Evolutionary conservation across 202 grass and related monocot genomes (phyloP).

Genomic region (Panicum virgatum): DNA sequence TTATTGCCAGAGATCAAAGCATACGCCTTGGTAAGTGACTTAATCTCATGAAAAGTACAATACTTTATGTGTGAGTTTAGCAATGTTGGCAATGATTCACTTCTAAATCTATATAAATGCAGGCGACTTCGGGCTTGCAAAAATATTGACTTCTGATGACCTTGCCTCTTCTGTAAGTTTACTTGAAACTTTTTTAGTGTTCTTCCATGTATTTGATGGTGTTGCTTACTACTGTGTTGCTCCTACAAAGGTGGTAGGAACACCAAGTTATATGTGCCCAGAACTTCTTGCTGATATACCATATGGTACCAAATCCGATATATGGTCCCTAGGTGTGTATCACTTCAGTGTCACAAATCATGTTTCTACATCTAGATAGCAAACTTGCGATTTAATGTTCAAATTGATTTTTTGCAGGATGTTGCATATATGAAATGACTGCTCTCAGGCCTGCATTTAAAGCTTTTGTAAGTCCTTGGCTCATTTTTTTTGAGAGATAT

Average conservation of each 20-base stretch:
- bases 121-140: slow-evolving; percentile 98
- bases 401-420: slow-evolving; percentile 62
- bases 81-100: slow-evolving; percentile 16
- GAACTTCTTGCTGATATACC: slow-evolving; percentile 98
- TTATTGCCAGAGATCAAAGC: slow-evolving; percentile 88
- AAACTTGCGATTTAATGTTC: slow-evolving; percentile 5
- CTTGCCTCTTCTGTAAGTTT: slow-evolving; percentile 89
- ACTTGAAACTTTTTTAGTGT: not conserved
- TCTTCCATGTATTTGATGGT: slow-evolving; percentile 16
- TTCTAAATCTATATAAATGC: slow-evolving; percentile 32
- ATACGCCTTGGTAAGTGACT: slow-evolving; percentile 77
- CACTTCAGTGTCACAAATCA: slow-evolving; percentile 17
- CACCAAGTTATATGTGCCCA: slow-evolving; percentile 97
- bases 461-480: slow-evolving; percentile 80
- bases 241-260: slow-evolving; percentile 77
- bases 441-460: slow-evolving; percentile 87
- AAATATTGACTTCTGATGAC: slow-evolving; percentile 94
- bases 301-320: slow-evolving; percentile 93
- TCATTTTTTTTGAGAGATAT: not conserved
- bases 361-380: slow-evolving; percentile 4
- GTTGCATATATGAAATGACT: slow-evolving; percentile 97
- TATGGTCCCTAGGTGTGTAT: slow-evolving; percentile 90
- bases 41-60: slow-evolving; percentile 19
- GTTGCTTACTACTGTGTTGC: slow-evolving; percentile 29
- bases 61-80: slow-evolving; percentile 37